phyloP scores from a whole-genome alignment of 208 protist species.

The Trypanosomatidae sp. region DNA sequence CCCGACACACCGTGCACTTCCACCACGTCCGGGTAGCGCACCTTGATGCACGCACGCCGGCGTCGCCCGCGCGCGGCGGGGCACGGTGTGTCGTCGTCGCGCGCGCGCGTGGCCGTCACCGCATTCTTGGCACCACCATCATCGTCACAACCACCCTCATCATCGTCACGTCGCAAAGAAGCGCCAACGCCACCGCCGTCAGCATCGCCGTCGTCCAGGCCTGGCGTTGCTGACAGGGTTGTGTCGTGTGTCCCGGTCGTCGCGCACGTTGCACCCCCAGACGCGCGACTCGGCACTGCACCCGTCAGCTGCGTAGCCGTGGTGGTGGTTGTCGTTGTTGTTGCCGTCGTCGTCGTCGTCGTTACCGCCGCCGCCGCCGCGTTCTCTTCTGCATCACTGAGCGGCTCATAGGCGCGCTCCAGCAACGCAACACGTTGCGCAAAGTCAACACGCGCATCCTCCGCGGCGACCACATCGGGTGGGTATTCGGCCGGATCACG shows the following conservation, averaged over 20 bases:
- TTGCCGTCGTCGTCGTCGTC: not conserved
- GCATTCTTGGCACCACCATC: not conserved
- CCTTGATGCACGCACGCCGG: constrained; percentile 35
- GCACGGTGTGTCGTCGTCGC: not conserved
- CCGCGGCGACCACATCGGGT: constrained; percentile 5
- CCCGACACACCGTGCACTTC: constrained; percentile 61
- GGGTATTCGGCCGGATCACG: constrained; percentile 58
- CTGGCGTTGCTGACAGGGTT: too few relatives aligned
- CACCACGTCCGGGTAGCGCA: constrained; percentile 33
- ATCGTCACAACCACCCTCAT: too few relatives aligned
- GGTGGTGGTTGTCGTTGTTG: not conserved
- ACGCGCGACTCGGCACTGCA: too few relatives aligned
- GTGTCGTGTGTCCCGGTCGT: too few relatives aligned
- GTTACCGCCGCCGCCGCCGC: constrained; percentile 5
- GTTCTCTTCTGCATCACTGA: too few relatives aligned
- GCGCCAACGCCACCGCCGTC: too few relatives aligned
- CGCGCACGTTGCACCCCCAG: too few relatives aligned
- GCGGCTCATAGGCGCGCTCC: constrained; percentile 33
- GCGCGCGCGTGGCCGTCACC: not conserved
- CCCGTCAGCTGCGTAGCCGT: too few relatives aligned
- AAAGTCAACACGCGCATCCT: constrained; percentile 40
- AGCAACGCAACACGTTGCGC: constrained; percentile 28
- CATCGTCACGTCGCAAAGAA: too few relatives aligned
- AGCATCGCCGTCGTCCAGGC: too few relatives aligned
- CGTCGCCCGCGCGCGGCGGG: too few relatives aligned